Percentiles rank a stretch among this genome's conserved stretches.
These are phyloP conservation scores for Talaromyces sp. DNA, from an alignment of 2,329 filamentous ascomycete genomes.

Conservation along the genomic window DNA sequence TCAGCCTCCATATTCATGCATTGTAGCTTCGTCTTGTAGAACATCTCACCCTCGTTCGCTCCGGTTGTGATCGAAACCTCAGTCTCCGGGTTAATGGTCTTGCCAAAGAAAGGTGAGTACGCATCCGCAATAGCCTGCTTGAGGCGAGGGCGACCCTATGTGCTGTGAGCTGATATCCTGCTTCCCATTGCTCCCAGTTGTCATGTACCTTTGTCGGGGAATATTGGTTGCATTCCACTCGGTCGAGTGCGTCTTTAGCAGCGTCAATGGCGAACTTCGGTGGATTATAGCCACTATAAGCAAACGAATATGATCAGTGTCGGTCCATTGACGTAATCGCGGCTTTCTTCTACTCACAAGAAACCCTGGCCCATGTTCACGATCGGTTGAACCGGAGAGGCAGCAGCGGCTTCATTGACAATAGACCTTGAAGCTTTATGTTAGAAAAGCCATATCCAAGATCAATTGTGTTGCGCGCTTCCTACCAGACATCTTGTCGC, in stretches of 20 bases:
- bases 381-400: slow-evolving; percentile 65
- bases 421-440: slow-evolving; percentile 56
- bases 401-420: slow-evolving; percentile 68
- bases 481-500: slow-evolving; percentile 55
- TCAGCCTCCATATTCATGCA: neutral
- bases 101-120: slow-evolving; percentile 87
- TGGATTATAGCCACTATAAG: slow-evolving; percentile 77
- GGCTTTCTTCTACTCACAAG: slow-evolving; percentile 44
- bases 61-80: slow-evolving; percentile 91
- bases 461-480: neutral
- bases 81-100: slow-evolving; percentile 79
- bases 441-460: neutral
- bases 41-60: slow-evolving; percentile 50
- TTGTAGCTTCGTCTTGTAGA: neutral
- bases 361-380: slow-evolving; percentile 71
- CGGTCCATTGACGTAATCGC: neutral
- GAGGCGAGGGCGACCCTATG: slow-evolving; percentile 76
- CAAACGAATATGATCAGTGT: neutral
- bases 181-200: neutral
- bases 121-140: slow-evolving; percentile 92
- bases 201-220: slow-evolving; percentile 75
- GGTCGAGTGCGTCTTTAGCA: slow-evolving; percentile 84
- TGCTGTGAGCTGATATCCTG: slow-evolving; percentile 8
- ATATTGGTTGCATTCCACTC: slow-evolving; percentile 98
- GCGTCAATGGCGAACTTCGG: slow-evolving; percentile 88